A percentile compares a stretch with the other conserved stretches of the same genome.
Evolutionary conservation across 2,329 filamentous ascomycete genomes (phyloP).

Genomic region (Xylaria sp.): DNA sequence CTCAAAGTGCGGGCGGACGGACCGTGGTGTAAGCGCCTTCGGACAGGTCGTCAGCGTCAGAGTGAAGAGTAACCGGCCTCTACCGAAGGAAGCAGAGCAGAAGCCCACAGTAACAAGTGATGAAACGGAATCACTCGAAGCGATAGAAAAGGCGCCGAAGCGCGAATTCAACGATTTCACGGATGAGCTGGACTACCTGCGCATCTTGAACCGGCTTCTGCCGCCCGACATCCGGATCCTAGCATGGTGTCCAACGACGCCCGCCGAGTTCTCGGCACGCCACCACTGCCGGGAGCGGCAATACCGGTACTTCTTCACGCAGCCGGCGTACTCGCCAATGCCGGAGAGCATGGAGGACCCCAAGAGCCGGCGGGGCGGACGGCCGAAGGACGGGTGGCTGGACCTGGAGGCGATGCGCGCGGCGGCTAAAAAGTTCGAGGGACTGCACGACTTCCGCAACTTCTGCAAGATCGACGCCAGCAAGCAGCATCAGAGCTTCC

Average conservation of each 20-base stretch:
- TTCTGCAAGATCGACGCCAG: slow-evolving; percentile 91
- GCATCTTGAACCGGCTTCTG: slow-evolving; percentile 83
- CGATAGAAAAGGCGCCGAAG: slow-evolving; percentile 28
- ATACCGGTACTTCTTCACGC: slow-evolving; percentile 98
- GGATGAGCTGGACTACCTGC: slow-evolving; percentile 85
- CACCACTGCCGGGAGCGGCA: slow-evolving; percentile 91
- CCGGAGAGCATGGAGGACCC: slow-evolving; percentile 59
- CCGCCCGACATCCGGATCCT: slow-evolving; percentile 88
- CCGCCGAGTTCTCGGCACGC: slow-evolving; percentile 81
- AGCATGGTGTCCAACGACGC: slow-evolving; percentile 88
- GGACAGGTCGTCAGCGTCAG: slow-evolving; percentile 89
- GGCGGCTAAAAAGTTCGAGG: slow-evolving; percentile 80
- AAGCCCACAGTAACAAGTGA: neutral
- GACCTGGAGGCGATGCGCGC: slow-evolving; percentile 85
- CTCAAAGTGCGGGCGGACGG: slow-evolving; percentile 92
- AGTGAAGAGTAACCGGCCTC: slow-evolving; percentile 78
- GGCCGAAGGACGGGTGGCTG: slow-evolving; percentile 73
- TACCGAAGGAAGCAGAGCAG: slow-evolving; percentile 46
- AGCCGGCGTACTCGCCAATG: slow-evolving; percentile 80
- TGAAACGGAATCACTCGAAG: neutral
- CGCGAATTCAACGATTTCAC: slow-evolving; percentile 67
- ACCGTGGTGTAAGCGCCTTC: slow-evolving; percentile 93
- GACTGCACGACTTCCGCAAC: slow-evolving; percentile 92
- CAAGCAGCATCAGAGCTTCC: slow-evolving; percentile 88
- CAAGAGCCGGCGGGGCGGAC: slow-evolving; percentile 33